phyloP scores from a whole-genome alignment of 2,329 filamentous ascomycete genomes.

The Dichotomopilus funicola region DNA sequence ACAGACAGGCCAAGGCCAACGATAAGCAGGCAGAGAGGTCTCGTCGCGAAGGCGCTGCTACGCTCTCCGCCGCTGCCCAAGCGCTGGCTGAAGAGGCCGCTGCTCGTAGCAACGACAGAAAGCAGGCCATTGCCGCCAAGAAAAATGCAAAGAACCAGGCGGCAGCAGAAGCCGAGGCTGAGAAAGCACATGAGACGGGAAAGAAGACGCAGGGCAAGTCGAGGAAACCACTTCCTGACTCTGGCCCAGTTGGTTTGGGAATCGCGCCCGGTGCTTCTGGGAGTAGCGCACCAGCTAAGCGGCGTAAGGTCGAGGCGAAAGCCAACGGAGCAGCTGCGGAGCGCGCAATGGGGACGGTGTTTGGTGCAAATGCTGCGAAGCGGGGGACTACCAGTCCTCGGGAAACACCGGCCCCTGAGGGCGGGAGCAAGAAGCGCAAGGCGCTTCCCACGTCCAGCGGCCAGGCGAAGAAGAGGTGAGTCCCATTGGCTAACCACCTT shows the following conservation, averaged over 20 bases:
- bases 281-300: slow-evolving; percentile 54
- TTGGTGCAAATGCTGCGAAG: slow-evolving; percentile 46
- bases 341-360: slow-evolving; percentile 58
- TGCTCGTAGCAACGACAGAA: slow-evolving; percentile 74
- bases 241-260: slow-evolving; percentile 50
- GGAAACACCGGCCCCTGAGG: slow-evolving; percentile 61
- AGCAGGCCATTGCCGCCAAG: slow-evolving; percentile 72
- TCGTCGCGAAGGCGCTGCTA: slow-evolving; percentile 69
- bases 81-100: slow-evolving; percentile 77
- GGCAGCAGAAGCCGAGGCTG: slow-evolving; percentile 63
- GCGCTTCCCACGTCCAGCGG: slow-evolving; percentile 58
- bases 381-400: slow-evolving; percentile 58
- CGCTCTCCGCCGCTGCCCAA: slow-evolving; percentile 69
- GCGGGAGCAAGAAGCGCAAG: slow-evolving; percentile 63
- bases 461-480: slow-evolving; percentile 73
- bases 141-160: slow-evolving; percentile 65
- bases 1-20: slow-evolving; percentile 57
- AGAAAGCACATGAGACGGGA: slow-evolving; percentile 38
- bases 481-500: slow-evolving; percentile 22
- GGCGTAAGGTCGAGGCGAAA: slow-evolving; percentile 72
- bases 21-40: slow-evolving; percentile 63
- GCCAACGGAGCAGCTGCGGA: slow-evolving; percentile 52
- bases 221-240: slow-evolving; percentile 49
- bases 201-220: slow-evolving; percentile 64
- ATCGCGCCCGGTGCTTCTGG: slow-evolving; percentile 51